Conservation (phyloP, 2,329 filamentous ascomycete genomes). For the Penicillium sp. region DNA sequence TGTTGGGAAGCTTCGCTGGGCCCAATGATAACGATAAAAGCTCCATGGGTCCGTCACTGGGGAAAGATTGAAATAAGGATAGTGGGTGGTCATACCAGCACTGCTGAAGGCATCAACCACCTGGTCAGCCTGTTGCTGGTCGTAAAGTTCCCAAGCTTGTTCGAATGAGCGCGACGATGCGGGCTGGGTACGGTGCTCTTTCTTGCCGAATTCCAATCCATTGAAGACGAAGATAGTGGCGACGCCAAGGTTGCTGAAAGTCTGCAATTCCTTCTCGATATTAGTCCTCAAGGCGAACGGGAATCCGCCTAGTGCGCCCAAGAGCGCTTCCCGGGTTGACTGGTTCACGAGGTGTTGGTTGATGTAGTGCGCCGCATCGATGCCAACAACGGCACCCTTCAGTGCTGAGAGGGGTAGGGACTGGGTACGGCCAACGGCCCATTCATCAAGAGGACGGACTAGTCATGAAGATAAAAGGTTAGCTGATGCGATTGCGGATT, state of each 20-base stretch:
- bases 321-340: constrained; percentile 76
- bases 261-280: constrained; percentile 72
- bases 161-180: constrained; percentile 67
- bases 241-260: constrained; percentile 67
- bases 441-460: constrained; percentile 56
- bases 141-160: constrained; percentile 83
- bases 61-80: not conserved
- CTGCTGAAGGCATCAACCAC: constrained; percentile 86
- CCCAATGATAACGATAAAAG: not conserved
- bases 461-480: constrained; percentile 4
- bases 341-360: constrained; percentile 69
- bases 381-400: constrained; percentile 70
- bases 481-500: constrained; percentile 4
- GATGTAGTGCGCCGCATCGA: constrained; percentile 89
- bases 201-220: constrained; percentile 74
- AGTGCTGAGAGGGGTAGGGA: constrained; percentile 66
- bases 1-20: constrained; percentile 1
- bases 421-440: constrained; percentile 53
- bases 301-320: constrained; percentile 84
- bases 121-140: constrained; percentile 71
- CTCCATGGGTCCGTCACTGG: constrained; percentile 2
- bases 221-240: constrained; percentile 89
- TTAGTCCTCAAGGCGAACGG: constrained; percentile 73
- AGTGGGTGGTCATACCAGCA: constrained; percentile 57
- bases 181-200: constrained; percentile 64